Conservation (phyloP, 1,139 yeast species). For the Yamadazyma jaroonii region DNA sequence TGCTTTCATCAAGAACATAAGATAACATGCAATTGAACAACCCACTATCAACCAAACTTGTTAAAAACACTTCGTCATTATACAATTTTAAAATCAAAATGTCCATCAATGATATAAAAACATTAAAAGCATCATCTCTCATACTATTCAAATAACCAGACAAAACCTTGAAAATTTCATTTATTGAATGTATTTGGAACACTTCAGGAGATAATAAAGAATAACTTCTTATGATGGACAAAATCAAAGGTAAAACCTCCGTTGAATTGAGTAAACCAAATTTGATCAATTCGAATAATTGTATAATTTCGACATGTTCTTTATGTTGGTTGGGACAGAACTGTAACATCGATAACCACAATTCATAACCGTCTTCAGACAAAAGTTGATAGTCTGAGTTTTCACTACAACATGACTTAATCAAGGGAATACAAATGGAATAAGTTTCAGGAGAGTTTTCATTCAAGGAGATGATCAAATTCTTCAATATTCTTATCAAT, state of each 20-base stretch:
- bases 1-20: slow-evolving; percentile 48
- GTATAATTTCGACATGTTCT: slow-evolving; percentile 16
- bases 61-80: slow-evolving; percentile 24
- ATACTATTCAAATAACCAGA: slow-evolving; percentile 56
- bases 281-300: slow-evolving; percentile 48
- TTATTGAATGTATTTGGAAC: slow-evolving; percentile 30
- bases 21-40: slow-evolving; percentile 44
- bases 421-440: slow-evolving; percentile 63
- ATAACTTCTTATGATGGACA: slow-evolving; percentile 73
- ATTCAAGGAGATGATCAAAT: slow-evolving; percentile 64
- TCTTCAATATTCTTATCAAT: slow-evolving; percentile 64
- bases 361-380: slow-evolving; percentile 83
- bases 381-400: slow-evolving; percentile 57
- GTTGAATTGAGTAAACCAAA: slow-evolving; percentile 61
- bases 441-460: slow-evolving; percentile 58
- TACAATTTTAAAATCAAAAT: slow-evolving; percentile 39
- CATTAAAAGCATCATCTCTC: slow-evolving; percentile 67
- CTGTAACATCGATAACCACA: slow-evolving; percentile 74
- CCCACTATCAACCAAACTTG: slow-evolving; percentile 43
- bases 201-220: slow-evolving; percentile 54
- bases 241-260: slow-evolving; percentile 68
- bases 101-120: slow-evolving; percentile 60
- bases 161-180: slow-evolving; percentile 49
- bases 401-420: slow-evolving; percentile 61
- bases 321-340: slow-evolving; percentile 37